Percentiles rank a stretch among this genome's conserved stretches.
These are phyloP conservation scores for Yamadazyma endophytica DNA, from an alignment of 805 yeast species.

Conservation along the genomic window DNA sequence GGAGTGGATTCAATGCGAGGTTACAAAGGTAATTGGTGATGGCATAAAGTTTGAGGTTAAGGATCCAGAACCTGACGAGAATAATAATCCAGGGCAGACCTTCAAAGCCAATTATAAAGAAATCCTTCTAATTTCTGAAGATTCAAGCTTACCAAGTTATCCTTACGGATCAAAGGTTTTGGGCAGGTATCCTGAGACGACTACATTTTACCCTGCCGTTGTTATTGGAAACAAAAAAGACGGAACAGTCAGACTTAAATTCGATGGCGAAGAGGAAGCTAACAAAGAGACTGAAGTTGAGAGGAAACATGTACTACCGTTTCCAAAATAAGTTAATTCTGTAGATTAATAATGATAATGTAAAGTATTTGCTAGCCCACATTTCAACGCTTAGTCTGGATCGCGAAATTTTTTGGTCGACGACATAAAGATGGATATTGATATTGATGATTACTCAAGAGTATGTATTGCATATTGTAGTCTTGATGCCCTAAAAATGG, in stretches of 20 bases:
- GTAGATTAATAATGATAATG: too few relatives aligned
- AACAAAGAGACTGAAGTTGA: constrained; percentile 93
- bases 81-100: constrained; percentile 79
- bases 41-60: constrained; percentile 81
- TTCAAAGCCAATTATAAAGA: constrained; percentile 84
- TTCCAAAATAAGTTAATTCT: too few relatives aligned
- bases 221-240: constrained; percentile 75
- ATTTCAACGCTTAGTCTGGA: neutral
- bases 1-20: constrained; percentile 97
- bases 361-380: too few relatives aligned
- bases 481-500: neutral
- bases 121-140: constrained; percentile 66
- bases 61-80: constrained; percentile 97
- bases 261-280: constrained; percentile 97
- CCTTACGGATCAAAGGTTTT: constrained; percentile 78
- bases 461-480: constrained; percentile 33
- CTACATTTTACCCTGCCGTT: constrained; percentile 93
- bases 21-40: constrained; percentile 69
- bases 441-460: constrained; percentile 58
- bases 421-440: constrained; percentile 33
- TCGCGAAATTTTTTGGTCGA: neutral
- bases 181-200: constrained; percentile 95
- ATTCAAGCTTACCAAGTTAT: constrained; percentile 45
- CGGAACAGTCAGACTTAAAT: constrained; percentile 72
- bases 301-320: constrained; percentile 76